Percentiles rank a stretch among this genome's conserved stretches.
These are phyloP conservation scores for Mycena rebaudengoi DNA, from an alignment of 768 basidiomycete species.

Conservation along the genomic window DNA sequence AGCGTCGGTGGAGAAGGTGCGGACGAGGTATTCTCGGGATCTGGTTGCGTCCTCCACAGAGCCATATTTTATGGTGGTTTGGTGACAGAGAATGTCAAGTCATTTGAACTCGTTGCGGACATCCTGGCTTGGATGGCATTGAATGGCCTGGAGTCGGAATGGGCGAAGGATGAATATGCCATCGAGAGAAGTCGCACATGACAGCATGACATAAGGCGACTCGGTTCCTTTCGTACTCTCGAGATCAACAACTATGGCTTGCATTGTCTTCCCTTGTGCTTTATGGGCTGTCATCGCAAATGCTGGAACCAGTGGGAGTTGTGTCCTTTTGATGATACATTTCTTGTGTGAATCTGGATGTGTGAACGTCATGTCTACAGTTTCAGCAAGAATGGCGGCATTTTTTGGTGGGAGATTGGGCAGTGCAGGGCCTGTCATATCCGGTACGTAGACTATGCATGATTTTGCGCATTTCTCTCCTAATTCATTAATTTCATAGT, in stretches of 20 bases:
- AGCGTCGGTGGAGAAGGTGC: too few relatives aligned
- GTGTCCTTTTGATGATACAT: not conserved
- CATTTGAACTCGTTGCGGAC: slow-evolving; percentile 6
- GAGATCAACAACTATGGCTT: not conserved
- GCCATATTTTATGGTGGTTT: too few relatives aligned
- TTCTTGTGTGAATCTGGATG: slow-evolving; percentile 4
- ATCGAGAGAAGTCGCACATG: not conserved
- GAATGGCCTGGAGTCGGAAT: not conserved
- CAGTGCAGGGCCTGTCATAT: not conserved
- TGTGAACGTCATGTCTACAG: slow-evolving; percentile 3
- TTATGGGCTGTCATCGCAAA: slow-evolving; percentile 11
- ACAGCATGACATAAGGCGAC: slow-evolving; percentile 3
- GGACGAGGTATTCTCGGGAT: too few relatives aligned
- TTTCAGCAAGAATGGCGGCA: not conserved
- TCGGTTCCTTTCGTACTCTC: slow-evolving; percentile 1
- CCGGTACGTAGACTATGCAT: slow-evolving; percentile 7
- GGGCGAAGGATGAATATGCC: not conserved
- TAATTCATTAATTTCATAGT: not conserved
- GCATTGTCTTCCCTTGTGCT: not conserved
- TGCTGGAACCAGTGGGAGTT: not conserved
- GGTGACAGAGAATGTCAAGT: too few relatives aligned
- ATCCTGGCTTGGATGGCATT: slow-evolving; percentile 1
- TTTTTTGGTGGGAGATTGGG: slow-evolving; percentile 8
- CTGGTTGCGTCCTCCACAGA: too few relatives aligned
- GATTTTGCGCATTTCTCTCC: not conserved